Conservation (phyloP, 2,329 filamentous ascomycete species). For the Pseudogymnoascus sp. region DNA sequence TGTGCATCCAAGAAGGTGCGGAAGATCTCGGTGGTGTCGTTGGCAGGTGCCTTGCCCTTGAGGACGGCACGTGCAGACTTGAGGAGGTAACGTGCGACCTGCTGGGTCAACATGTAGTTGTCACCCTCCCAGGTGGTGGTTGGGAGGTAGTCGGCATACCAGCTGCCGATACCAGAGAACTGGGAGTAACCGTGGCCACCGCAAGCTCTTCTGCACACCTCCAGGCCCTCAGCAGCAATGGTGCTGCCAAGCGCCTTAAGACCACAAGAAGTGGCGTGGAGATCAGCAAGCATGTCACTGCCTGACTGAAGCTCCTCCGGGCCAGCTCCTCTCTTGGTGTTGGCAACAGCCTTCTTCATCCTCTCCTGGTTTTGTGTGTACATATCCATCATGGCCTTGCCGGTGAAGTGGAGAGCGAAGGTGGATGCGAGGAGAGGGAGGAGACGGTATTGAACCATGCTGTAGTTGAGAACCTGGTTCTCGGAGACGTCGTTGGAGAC, state of each 20-base stretch:
- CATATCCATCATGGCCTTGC: conserved; percentile 64
- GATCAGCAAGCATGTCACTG: conserved; percentile 60
- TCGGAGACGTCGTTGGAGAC: conserved; percentile 49
- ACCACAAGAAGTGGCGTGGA: conserved; percentile 70
- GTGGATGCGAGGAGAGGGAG: conserved; percentile 65
- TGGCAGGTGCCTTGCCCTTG: conserved; percentile 53
- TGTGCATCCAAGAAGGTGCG: conserved; percentile 54
- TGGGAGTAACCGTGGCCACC: conserved; percentile 70
- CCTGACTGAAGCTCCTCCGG: conserved; percentile 60
- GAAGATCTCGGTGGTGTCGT: conserved; percentile 62
- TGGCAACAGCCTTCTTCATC: conserved; percentile 40
- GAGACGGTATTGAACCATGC: conserved; percentile 69
- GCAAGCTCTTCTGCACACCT: conserved; percentile 65
- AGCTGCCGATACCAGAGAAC: conserved; percentile 67
- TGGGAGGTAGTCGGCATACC: conserved; percentile 69
- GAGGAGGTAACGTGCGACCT: conserved; percentile 66
- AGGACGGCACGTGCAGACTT: conserved; percentile 66
- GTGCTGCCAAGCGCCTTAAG: conserved; percentile 66
- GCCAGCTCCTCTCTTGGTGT: conserved; percentile 47
- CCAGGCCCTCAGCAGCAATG: conserved; percentile 65
- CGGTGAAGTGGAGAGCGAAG: conserved; percentile 73
- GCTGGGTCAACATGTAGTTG: conserved; percentile 77
- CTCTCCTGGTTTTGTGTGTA: conserved; percentile 65
- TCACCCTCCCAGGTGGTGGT: conserved; percentile 63
- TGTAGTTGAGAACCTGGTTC: conserved; percentile 72